Conservation (phyloP, 2,329 filamentous ascomycete genomes). For the Tympanopsis confertula region DNA sequence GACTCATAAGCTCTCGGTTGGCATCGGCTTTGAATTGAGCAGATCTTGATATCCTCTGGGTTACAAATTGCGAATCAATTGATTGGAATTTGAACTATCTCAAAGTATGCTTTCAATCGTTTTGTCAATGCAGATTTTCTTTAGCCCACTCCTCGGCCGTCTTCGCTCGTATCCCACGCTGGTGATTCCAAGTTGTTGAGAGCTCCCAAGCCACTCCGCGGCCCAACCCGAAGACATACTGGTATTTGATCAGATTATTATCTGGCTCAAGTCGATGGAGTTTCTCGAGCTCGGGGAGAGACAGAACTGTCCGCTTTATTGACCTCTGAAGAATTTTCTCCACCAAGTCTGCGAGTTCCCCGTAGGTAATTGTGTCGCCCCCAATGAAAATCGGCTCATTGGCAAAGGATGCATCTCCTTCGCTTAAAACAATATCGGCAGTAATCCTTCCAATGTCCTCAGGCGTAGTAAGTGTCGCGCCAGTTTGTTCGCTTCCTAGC, state of each 20-base stretch:
- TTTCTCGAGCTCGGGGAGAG: background rate
- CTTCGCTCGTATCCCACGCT: background rate
- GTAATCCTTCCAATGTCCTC: conserved; percentile 51
- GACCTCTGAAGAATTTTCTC: conserved; percentile 25
- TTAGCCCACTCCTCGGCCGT: background rate
- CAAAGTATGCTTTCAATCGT: conserved; percentile 7
- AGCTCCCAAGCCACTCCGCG: background rate
- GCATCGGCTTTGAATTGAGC: too few species aligned
- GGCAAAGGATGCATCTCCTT: conserved; percentile 13
- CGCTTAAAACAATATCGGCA: conserved; percentile 39
- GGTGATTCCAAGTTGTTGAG: background rate
- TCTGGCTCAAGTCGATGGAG: too few species aligned
- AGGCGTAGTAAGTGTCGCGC: conserved; percentile 50
- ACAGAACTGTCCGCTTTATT: conserved; percentile 23
- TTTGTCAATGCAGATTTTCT: conserved; percentile 3
- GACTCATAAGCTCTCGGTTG: too few species aligned
- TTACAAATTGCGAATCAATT: too few species aligned
- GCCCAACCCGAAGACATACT: background rate
- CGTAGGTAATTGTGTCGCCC: conserved; percentile 52
- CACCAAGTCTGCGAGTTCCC: conserved; percentile 36
- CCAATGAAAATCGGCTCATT: conserved; percentile 42
- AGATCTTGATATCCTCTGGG: too few species aligned
- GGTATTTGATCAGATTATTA: background rate
- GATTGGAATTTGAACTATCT: too few species aligned
- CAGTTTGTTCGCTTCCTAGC: conserved; percentile 48